Evolutionary conservation across 1,139 yeast species (phyloP).

Genomic region (Schizosaccharomyces versatilis): DNA sequence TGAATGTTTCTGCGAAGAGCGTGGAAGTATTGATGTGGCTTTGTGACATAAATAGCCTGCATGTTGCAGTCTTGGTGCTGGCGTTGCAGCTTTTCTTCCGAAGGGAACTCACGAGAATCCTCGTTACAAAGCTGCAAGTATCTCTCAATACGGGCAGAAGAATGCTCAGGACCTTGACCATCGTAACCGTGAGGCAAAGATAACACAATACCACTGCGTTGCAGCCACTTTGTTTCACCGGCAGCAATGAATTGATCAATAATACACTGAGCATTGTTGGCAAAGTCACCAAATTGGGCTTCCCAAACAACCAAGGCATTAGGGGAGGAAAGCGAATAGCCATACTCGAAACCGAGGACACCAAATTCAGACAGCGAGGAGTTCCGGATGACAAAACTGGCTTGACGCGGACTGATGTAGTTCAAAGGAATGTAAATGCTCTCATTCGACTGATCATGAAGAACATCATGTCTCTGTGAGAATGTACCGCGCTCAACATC

Average conservation of each 20-base stretch:
- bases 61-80: slow-evolving; percentile 97
- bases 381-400: slow-evolving; percentile 71
- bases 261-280: slow-evolving; percentile 96
- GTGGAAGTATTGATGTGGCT: slow-evolving; percentile 94
- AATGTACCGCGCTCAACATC: slow-evolving; percentile 99
- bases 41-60: slow-evolving; percentile 95
- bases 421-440: slow-evolving; percentile 64
- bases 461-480: slow-evolving; percentile 96
- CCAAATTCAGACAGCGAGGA: slow-evolving; percentile 98
- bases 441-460: slow-evolving; percentile 87
- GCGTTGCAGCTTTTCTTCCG: slow-evolving; percentile 68
- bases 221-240: slow-evolving; percentile 97
- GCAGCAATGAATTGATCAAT: slow-evolving; percentile 91
- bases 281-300: slow-evolving; percentile 99
- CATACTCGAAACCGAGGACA: slow-evolving; percentile 97
- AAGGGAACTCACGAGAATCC: slow-evolving; percentile 86
- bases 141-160: slow-evolving; percentile 93
- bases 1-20: slow-evolving; percentile 96
- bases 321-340: slow-evolving; percentile 92
- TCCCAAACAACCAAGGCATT: slow-evolving; percentile 97
- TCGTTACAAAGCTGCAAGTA: slow-evolving; percentile 89
- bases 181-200: slow-evolving; percentile 98
- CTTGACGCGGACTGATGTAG: slow-evolving; percentile 59
- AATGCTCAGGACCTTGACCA: slow-evolving; percentile 99
- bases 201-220: slow-evolving; percentile 86